Evolutionary conservation across 257 asterid species (phyloP), one percentile per base, ranked within the genome.

Genomic region (Ehretia macrophylla): DNA sequence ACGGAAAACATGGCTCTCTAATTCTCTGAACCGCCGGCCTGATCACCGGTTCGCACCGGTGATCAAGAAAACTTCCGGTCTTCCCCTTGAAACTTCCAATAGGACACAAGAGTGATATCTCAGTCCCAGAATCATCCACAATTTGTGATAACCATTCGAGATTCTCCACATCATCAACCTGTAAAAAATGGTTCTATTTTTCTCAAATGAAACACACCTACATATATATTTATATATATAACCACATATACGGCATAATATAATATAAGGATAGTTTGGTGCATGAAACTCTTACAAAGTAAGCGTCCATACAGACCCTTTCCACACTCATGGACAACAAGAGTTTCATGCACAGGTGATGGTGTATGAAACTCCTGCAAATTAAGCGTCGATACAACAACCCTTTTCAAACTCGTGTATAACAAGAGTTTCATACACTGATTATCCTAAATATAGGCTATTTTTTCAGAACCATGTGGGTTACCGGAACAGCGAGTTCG

Each of bases 71-170:
- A 4, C 5, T 59, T 8, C 73, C 87, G 70, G 79, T 39, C 64
- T 58, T 65, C 54, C 44, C 56, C 37, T 62, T 32, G 75, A 73
- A 73, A 66, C 73, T 67, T 10, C 69, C 72, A 73, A 75, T 46
- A n/a, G 91, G 83, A 60, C 68, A 74, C 46, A 80, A 51, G 23
- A 81, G 22, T 0, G 94, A 77, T 17, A 78, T 59, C 52, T 71
- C 85, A 42, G 87, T 47, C 67, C 81, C 56, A 4, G 94, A 71
- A 51, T 87, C 96, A 14, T 85, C 87, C 49, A 85, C 95, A 23
- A 87, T 73, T 70, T 85, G 92, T 0, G 96, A 87, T 46, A 87
- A 67, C 96, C 96, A 87, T 72, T 87, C 96, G 3, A 87, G 73
- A 52, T 81, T 85, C 79, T 87, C 96, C 80, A 85, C 58, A 58